phyloP scores from a whole-genome alignment of 2,329 filamentous ascomycete species.

The Xylariaceae sp. region DNA sequence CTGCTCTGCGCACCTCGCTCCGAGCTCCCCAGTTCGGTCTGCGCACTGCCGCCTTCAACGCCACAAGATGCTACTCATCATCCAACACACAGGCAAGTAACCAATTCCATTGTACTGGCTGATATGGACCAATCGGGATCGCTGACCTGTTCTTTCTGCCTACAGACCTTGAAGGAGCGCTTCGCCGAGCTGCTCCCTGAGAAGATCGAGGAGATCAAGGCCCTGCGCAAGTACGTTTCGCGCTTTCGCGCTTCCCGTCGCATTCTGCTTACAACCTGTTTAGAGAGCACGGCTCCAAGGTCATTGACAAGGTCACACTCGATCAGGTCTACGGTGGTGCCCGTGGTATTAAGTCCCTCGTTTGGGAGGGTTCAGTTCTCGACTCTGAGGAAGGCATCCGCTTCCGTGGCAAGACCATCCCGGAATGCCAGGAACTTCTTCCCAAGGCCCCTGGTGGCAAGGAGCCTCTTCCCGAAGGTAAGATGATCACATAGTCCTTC shows the following conservation, averaged over 20 bases:
- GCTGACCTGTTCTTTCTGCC: too few species aligned
- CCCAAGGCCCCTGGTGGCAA: slow-evolving; percentile 95
- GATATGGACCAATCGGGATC: too few species aligned
- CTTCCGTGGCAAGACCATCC: slow-evolving; percentile 98
- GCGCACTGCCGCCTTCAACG: slow-evolving; percentile 71
- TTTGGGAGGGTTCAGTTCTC: slow-evolving; percentile 98
- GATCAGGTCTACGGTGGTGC: slow-evolving; percentile 99
- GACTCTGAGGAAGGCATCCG: slow-evolving; percentile 99
- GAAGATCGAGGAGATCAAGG: slow-evolving; percentile 99
- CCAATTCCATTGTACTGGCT: slow-evolving; percentile 4
- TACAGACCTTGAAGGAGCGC: slow-evolving; percentile 91
- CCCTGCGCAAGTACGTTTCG: slow-evolving; percentile 79
- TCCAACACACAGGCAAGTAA: slow-evolving; percentile 77
- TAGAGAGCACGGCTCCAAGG: slow-evolving; percentile 92
- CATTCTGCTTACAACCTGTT: slow-evolving; percentile 21
- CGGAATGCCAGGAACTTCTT: slow-evolving; percentile 95
- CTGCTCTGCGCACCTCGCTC: slow-evolving; percentile 75
- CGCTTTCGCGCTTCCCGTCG: slow-evolving; percentile 10
- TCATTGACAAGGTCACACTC: slow-evolving; percentile 95
- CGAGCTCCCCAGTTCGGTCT: slow-evolving; percentile 63
- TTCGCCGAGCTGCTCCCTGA: slow-evolving; percentile 93
- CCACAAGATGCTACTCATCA: slow-evolving; percentile 78
- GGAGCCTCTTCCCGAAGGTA: slow-evolving; percentile 94
- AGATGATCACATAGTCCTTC: slow-evolving; percentile 5
- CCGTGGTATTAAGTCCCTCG: slow-evolving; percentile 96